Evolutionary conservation across 2,329 filamentous ascomycete species (phyloP).

Genomic region (Diplocarpon rosae): DNA sequence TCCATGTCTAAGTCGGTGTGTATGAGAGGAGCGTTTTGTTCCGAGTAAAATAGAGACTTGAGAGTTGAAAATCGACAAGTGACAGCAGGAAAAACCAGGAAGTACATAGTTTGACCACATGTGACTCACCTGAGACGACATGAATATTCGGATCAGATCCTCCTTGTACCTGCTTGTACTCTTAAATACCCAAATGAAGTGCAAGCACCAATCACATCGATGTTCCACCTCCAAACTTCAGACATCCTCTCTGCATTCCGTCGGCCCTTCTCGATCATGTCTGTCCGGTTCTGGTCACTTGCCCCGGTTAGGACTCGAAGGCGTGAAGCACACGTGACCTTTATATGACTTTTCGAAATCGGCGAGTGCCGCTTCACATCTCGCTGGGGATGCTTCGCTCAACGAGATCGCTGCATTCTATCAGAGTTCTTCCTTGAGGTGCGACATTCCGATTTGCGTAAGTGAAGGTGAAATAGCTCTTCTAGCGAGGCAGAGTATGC

Average conservation of each 20-base stretch:
- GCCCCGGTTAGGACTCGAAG: background rate
- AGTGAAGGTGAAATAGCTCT: no score
- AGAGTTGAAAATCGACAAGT: no score
- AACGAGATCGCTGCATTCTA: no score
- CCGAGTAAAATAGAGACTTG: no score
- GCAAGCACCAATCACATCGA: background rate
- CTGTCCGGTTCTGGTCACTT: conserved; percentile 7
- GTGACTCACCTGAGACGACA: background rate
- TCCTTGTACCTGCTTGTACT: background rate
- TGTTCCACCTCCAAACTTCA: conserved; percentile 8
- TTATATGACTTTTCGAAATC: background rate
- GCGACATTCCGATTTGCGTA: no score
- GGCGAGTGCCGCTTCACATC: conserved; percentile 1
- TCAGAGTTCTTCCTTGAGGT: no score
- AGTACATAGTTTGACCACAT: background rate
- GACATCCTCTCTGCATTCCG: conserved; percentile 8
- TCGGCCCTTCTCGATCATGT: conserved; percentile 1
- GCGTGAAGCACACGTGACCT: background rate
- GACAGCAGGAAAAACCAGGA: no score
- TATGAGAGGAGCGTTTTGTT: no score
- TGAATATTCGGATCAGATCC: background rate
- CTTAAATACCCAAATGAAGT: background rate
- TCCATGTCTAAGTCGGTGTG: no score
- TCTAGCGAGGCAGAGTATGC: no score
- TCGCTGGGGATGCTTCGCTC: background rate